Base-by-base conservation (phyloP, 1,139 yeast genomes). In the Taiozyma sp. region DNA sequence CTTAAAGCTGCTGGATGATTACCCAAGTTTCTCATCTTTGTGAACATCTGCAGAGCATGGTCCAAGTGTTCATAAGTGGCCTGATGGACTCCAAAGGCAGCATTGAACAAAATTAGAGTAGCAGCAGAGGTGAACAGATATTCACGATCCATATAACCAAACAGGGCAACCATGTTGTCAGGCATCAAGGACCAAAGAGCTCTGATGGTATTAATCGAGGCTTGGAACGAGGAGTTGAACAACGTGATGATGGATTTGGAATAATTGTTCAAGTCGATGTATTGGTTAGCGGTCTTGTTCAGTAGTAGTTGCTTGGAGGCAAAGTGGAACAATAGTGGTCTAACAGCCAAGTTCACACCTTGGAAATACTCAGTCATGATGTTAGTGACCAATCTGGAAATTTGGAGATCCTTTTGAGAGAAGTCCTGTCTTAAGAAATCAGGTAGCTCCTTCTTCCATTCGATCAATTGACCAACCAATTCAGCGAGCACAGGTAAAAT, bases 111-210 rank as follows among this genome's bases (percentile, higher is more conserved):
- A 14, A 87, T 80, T 50, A 88, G 70, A 0, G 96, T 88, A 7
- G 91, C 87, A 1, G 95, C 85, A 0, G 96, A 82, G 0, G 93
- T 86, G 65, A 87, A 88, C 32, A 87, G 70, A 65, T 88, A 88
- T 63, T 89, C 96, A 60, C 96, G 73, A 65, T 89, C 96, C 90
- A 88, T 86, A 75, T 91, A 88, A 1, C 96, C 96, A 70, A 87
- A 88, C 43, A 87, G 69, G 0, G 96, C 93, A 30, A 87, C 85
- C 87, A 86, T 84, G 57, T 85, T 84, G 52, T 84, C 86, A 0
- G 87, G 86, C 61, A 84, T 71, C 47, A 88, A 70, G 0, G 86
- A 83, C 88, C 92, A 84, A 4, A 87, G 73, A 1, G 87, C 80
- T 55, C 89, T 75, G 45, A 89, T 82, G 0, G 93, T 84, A 62